Evolutionary conservation across 139 green algal species (phyloP).

Genomic region (Choricystis sp.): DNA sequence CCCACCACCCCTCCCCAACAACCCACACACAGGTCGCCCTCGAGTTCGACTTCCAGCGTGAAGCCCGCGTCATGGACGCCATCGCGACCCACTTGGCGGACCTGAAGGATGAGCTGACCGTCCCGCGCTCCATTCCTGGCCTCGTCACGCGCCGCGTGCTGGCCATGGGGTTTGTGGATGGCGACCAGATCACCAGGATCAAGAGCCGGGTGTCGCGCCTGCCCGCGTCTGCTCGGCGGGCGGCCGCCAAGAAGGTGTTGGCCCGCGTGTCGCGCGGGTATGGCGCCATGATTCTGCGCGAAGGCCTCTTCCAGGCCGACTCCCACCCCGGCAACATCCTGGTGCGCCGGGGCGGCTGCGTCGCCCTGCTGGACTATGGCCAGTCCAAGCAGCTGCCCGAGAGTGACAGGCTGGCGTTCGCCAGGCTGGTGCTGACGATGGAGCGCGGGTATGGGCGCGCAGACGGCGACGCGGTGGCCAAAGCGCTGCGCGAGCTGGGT

Average conservation of each 20-base stretch:
- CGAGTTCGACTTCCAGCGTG: slow-evolving; percentile 80
- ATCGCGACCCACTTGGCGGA: slow-evolving; percentile 36
- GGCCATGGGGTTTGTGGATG: slow-evolving; percentile 85
- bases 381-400: slow-evolving; percentile 81
- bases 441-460: slow-evolving; percentile 7
- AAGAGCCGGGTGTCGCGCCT: slow-evolving; percentile 9
- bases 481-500: slow-evolving; percentile 31
- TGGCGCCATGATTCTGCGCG: slow-evolving; percentile 78
- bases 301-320: slow-evolving; percentile 73
- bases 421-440: slow-evolving; percentile 57
- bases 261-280: slow-evolving; percentile 65
- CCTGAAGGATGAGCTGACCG: slow-evolving; percentile 28
- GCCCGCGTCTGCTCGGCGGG: slow-evolving; percentile 10
- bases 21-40: slow-evolving; percentile 35
- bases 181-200: slow-evolving; percentile 41
- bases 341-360: slow-evolving; percentile 12
- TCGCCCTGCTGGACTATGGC: not conserved
- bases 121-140: slow-evolving; percentile 52
- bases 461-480: not conserved
- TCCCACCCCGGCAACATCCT: slow-evolving; percentile 71
- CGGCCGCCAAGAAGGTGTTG: slow-evolving; percentile 29
- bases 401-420: slow-evolving; percentile 41
- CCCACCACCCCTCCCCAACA: no score
- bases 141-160: slow-evolving; percentile 59
- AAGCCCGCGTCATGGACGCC: slow-evolving; percentile 76